Base-by-base conservation (phyloP, 1,284 basidiomycete species). In the Leccinum colubrinum region DNA sequence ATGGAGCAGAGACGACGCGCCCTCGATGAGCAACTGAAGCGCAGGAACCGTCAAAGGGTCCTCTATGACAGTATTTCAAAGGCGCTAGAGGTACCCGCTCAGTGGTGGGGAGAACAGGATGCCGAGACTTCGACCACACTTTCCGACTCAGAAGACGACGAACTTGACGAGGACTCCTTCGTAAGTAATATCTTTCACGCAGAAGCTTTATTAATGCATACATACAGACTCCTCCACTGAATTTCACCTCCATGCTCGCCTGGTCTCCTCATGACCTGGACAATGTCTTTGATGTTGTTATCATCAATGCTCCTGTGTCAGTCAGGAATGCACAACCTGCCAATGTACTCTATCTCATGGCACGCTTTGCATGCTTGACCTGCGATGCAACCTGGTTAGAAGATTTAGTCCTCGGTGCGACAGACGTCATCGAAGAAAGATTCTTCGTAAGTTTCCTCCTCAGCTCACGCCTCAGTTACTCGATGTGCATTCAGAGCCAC, bases 361-460 rank as follows among this genome's bases (percentile, higher is more conserved):
- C 92, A n/a, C 86, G 93, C 53, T 97, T 96, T 76, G 94, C 94
- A 25, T 88, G 87, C 66, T 78, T 94, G 59, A 88, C 86, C 15
- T 95, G 94, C 69, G 93, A 95, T 74, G 88, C 91, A 67, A 85
- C 84, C 4, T 95, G 95, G 90, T 80, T 98, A 25, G 96, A 98
- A 74, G 95, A 97, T 72, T 81, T 99, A 54, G 84, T 98, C 58
- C 86, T 95, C 46, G 91, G 93, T 12, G 93, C 94, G 0, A 91
- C 96, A 33, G 95, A 98, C 73, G 82, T 88, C 39, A 96, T 99
- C 53, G 96, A 99, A 76, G 91, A 93, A 59, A 86, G 86, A 15
- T 91, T 97, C 66, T 97, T 96, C 74, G 94, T 96, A 74, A 79
- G 93, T 80, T 56, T 35, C 58, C 35, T 37, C 50, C 57, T 48